Evolutionary conservation across 2,329 filamentous ascomycete species (phyloP).

Genomic region (Orbilia quercus): DNA sequence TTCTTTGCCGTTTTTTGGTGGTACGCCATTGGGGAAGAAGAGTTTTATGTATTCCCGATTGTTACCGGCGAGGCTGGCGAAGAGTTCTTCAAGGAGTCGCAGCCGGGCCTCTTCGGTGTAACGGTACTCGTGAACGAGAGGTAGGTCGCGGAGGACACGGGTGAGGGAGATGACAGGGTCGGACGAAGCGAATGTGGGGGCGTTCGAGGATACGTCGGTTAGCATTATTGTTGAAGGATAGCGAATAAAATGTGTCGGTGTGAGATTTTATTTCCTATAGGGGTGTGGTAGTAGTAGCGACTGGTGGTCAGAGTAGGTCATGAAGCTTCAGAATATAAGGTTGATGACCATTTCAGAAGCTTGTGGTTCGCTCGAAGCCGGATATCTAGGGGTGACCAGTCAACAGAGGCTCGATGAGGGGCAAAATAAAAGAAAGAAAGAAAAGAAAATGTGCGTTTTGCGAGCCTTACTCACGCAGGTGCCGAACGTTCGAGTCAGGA

Average conservation of each 20-base stretch:
- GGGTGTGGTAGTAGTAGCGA: conserved; percentile 15
- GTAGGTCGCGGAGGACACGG: conserved; percentile 75
- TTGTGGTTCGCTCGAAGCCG: neutral
- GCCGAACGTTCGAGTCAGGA: conserved; percentile 17
- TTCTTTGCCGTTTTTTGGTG: conserved; percentile 67
- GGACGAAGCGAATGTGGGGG: conserved; percentile 50
- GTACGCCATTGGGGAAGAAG: conserved; percentile 82
- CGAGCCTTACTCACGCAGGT: conserved; percentile 6
- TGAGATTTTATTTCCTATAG: neutral
- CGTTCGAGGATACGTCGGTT: conserved; percentile 47
- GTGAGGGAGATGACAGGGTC: conserved; percentile 63
- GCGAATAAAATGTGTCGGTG: no score
- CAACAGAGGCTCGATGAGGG: conserved; percentile 3
- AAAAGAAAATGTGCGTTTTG: conserved; percentile 21
- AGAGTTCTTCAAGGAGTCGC: conserved; percentile 81
- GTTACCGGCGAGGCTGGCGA: conserved; percentile 84
- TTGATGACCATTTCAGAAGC: conserved; percentile 38
- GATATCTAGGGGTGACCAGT: neutral
- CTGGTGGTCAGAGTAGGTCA: conserved; percentile 10
- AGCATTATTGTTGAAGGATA: conserved; percentile 32
- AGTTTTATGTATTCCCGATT: conserved; percentile 78
- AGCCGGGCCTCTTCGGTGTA: conserved; percentile 78
- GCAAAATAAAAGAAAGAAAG: neutral
- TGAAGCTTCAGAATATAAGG: conserved; percentile 28
- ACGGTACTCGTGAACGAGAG: conserved; percentile 76